Conservation (phyloP, 257 asterid genomes). For the Coffea eugenioides region DNA sequence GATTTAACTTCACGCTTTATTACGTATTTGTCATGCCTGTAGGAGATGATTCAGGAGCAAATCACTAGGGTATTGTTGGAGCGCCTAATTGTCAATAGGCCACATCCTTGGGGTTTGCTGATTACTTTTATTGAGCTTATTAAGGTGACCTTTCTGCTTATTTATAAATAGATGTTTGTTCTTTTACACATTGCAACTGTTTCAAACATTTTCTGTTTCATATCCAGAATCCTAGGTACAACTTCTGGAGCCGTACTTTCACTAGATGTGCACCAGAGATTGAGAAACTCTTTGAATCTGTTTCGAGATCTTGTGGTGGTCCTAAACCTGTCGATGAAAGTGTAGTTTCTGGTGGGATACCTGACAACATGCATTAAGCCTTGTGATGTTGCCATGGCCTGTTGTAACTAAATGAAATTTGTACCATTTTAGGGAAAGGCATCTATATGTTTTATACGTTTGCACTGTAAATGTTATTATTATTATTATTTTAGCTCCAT, state of each 20-base stretch:
- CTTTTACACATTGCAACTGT: not conserved
- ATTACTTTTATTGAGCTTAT: conserved; percentile 83
- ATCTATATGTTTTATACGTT: not conserved
- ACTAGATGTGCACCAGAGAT: conserved; percentile 96
- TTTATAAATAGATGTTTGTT: not conserved
- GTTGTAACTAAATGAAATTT: not conserved
- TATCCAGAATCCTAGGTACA: conserved; percentile 78
- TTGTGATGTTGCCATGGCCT: not conserved
- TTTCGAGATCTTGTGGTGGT: conserved; percentile 92
- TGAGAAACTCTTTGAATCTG: conserved; percentile 87
- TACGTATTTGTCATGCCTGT: conserved; percentile 23
- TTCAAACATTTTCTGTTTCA: not conserved
- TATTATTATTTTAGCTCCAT: not conserved
- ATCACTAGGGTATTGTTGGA: conserved; percentile 87
- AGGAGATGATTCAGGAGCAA: conserved; percentile 95
- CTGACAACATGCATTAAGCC: conserved; percentile 59
- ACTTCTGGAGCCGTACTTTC: conserved; percentile 88
- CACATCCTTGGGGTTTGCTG: conserved; percentile 99
- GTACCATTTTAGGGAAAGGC: not conserved
- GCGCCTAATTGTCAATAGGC: conserved; percentile 80
- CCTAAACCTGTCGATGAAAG: conserved; percentile 80
- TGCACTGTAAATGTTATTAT: conserved; percentile 2
- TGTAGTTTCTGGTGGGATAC: conserved; percentile 64
- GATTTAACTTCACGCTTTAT: not conserved
- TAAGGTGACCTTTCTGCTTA: conserved; percentile 50